Conservation (phyloP, 208 protist genomes). For the Trypanosoma brucei region DNA sequence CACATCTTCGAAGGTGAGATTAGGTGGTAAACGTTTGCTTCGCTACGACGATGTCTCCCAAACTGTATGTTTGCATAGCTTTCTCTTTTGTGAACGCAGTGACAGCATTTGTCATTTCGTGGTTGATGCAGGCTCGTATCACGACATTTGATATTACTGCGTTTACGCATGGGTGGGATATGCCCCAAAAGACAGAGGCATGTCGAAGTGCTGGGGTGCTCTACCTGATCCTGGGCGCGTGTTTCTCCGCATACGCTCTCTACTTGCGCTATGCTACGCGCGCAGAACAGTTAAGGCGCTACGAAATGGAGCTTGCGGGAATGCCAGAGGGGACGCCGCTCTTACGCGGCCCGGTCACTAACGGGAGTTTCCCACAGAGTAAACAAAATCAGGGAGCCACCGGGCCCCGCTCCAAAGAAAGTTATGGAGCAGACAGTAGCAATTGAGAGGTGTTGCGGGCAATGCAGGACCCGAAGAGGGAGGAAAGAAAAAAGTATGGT, state of each 20-base stretch:
- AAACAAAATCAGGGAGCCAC: neutral
- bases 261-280: neutral
- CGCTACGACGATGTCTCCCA: slow-evolving; percentile 12
- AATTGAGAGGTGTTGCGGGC: neutral
- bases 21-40: neutral
- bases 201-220: slow-evolving; percentile 59
- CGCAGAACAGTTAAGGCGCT: neutral
- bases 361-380: neutral
- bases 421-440: slow-evolving; percentile 9
- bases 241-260: slow-evolving; percentile 23
- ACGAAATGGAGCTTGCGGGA: slow-evolving; percentile 17
- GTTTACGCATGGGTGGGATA: slow-evolving; percentile 47
- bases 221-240: slow-evolving; percentile 52
- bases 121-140: slow-evolving; percentile 66
- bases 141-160: slow-evolving; percentile 60
- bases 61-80: slow-evolving; percentile 47
- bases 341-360: slow-evolving; percentile 2
- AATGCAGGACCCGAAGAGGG: too few species aligned
- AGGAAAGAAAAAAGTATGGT: too few species aligned
- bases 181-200: slow-evolving; percentile 50
- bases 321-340: slow-evolving; percentile 18
- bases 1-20: too few species aligned
- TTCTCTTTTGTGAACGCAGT: slow-evolving; percentile 74
- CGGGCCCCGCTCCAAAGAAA: neutral
- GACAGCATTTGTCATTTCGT: slow-evolving; percentile 68